Evolutionary conservation across 2,329 filamentous ascomycete genomes (phyloP).

Genomic region (Drechslerella coelobrocha): DNA sequence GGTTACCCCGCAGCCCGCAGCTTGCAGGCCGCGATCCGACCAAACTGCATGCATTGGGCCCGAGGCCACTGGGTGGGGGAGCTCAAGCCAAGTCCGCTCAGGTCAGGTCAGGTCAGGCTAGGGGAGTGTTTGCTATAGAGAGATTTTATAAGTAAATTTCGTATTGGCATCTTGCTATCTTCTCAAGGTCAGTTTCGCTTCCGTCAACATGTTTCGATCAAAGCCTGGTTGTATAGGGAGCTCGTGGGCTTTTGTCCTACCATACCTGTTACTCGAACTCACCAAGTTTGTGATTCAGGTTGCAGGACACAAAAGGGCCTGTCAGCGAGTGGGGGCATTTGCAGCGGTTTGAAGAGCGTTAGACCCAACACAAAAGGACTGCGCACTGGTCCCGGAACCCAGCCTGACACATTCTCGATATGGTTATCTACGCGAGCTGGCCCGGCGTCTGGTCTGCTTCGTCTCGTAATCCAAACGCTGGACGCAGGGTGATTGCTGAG

Average conservation of each 20-base stretch:
- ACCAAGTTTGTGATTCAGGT: not conserved
- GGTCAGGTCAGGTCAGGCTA: too few relatives aligned
- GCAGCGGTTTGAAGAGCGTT: not conserved
- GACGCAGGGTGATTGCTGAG: not conserved
- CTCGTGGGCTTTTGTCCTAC: not conserved
- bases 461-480: not conserved
- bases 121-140: too few relatives aligned
- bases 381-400: not conserved
- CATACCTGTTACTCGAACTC: not conserved
- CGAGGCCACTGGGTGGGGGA: not conserved
- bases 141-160: too few relatives aligned
- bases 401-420: not conserved
- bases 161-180: too few relatives aligned
- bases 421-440: not conserved
- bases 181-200: too few relatives aligned
- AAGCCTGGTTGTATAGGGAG: too few relatives aligned
- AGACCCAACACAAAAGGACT: not conserved
- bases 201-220: too few relatives aligned
- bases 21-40: not conserved
- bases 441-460: constrained; percentile 5
- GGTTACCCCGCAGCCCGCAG: constrained; percentile 5
- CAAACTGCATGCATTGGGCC: not conserved
- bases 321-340: not conserved
- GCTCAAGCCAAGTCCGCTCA: not conserved
- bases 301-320: not conserved